Conservation (phyloP, 768 basidiomycete genomes). For the Pilatotrama ljubarskyi region DNA sequence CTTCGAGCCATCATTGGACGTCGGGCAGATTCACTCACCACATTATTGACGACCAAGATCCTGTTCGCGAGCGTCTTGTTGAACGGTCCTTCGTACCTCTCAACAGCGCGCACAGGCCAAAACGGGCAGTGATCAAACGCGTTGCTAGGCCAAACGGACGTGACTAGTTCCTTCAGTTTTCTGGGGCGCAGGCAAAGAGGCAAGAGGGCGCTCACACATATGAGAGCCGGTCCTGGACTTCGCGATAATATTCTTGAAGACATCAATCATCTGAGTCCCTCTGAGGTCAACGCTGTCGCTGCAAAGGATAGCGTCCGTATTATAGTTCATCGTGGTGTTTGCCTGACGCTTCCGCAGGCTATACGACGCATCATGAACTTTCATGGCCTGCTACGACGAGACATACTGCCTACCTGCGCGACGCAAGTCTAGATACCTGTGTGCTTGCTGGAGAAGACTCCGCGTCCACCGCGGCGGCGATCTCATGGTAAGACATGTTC, state of each 20-base stretch:
- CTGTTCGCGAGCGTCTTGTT: constrained; percentile 8
- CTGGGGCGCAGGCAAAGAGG: not conserved
- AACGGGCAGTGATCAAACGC: constrained; percentile 7
- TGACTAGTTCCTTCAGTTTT: not conserved
- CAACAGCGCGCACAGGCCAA: constrained; percentile 14
- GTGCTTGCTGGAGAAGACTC: not conserved
- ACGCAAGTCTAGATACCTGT: not conserved
- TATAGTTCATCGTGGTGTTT: not conserved
- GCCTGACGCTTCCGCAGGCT: not conserved
- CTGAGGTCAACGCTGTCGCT: constrained; percentile 9
- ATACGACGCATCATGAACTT: not conserved
- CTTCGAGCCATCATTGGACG: too few species aligned
- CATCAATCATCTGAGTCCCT: constrained; percentile 1
- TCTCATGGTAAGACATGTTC: constrained; percentile 5
- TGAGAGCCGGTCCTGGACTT: constrained; percentile 1
- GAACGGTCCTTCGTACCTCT: constrained; percentile 14
- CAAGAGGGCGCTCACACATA: not conserved
- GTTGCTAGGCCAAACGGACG: not conserved
- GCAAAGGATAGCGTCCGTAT: not conserved
- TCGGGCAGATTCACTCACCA: not conserved
- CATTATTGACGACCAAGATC: constrained; percentile 9
- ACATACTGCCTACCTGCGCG: too few species aligned
- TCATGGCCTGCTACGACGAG: too few species aligned
- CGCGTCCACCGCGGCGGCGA: not conserved
- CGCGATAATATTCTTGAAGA: constrained; percentile 8